Base-by-base conservation (phyloP, 108 stramenopile genomes). In the Pseudonitzschia pungens region DNA sequence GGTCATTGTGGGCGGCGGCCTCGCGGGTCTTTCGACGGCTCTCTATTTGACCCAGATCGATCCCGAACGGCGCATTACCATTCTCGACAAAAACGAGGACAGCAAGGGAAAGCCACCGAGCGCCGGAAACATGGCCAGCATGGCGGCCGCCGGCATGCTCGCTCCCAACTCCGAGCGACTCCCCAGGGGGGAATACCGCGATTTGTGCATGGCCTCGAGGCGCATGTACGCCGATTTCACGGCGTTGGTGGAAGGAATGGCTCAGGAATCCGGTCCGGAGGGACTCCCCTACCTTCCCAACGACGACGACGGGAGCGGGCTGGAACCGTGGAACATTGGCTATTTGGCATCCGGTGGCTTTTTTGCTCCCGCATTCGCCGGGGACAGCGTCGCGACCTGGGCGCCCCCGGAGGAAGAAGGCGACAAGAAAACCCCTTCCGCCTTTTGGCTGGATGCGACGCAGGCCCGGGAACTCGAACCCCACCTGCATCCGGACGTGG, bases 401-500 rank as follows among this genome's bases (percentile, higher is more conserved):
- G 77, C 77, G 0, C 97, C 97, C 27, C 90, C 90, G 16, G 69
- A 79, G 15, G 71, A 79, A 16, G 83, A 77, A 24, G 36, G 40
- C 32, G 1, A 62, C 14, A 62, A 10, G 36, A 51, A 65, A 18
- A 28, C 44, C 20, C 27, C 66, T 5, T 50, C 78, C 20, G 92
- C 94, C 14, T 65, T 72, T 9, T 96, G 97, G 95, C 70, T 97
- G 58, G 95, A 93, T 60, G 87, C 79, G 3, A 76, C 77, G 8
- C 94, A 96, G 75, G 89, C 93, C 0, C 77, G 86, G 31, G 92
- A 91, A 52, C 71, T 96, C 71, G 97, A 97, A 81, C 97, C 97
- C 2, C 70, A 76, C 62, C 48, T 97, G 6, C 81, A 87, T 44
- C 78, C 77, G 8, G 71, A 93, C 16, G 91, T 94, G 0, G 71